Conservation (phyloP, 202 grass and related monocot genomes). For the Bolboschoenoplectus hybrid region DNA sequence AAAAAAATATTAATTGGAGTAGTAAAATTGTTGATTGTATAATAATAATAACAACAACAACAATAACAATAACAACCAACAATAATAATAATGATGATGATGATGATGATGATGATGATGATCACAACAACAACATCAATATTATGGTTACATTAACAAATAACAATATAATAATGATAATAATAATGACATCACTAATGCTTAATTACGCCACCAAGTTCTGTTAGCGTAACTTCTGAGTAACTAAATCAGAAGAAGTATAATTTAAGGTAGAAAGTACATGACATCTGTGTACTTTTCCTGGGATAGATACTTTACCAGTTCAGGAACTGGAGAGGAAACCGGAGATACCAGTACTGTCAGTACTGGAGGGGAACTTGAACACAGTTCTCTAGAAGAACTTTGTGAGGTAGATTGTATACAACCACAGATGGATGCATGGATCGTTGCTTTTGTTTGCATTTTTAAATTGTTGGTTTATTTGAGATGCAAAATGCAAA, state of each 20-base stretch:
- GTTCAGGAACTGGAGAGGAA: not conserved
- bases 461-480: not conserved
- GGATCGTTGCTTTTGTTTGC: not conserved
- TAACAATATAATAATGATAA: no score
- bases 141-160: no score
- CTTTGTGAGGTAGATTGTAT: not conserved
- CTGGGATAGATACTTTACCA: not conserved
- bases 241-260: not conserved
- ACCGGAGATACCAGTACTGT: not conserved
- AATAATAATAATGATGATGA: no score
- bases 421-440: not conserved
- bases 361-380: not conserved
- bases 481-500: conserved; percentile 24
- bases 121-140: no score
- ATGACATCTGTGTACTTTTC: not conserved
- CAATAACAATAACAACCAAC: no score
- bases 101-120: no score
- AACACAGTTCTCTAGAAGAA: not conserved
- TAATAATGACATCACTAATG: no score
- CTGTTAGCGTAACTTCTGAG: not conserved
- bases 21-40: no score
- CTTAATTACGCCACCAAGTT: not conserved
- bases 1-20: no score
- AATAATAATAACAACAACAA: no score
- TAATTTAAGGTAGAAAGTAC: not conserved